Evolutionary conservation across 306 rosid genomes (phyloP).

Genomic region (Acacia confusa): DNA sequence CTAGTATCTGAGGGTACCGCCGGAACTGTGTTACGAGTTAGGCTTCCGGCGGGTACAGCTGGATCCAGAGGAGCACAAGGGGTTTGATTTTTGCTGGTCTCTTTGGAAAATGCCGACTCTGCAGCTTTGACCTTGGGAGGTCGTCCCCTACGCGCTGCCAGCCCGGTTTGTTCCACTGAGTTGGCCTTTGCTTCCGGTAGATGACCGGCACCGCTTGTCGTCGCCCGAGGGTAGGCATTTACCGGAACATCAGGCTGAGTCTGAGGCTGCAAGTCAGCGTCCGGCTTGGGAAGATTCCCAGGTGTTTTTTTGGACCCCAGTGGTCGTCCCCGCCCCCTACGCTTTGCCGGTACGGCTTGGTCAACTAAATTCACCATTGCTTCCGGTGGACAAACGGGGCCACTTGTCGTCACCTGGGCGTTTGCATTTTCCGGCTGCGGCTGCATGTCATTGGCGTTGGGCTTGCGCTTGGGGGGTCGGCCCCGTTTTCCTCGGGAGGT

Average conservation of each 20-base stretch:
- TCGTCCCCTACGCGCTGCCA: too few species aligned
- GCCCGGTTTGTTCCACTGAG: not conserved
- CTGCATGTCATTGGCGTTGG: too few species aligned
- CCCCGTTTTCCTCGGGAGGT: slow-evolving; percentile 36
- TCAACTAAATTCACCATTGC: not conserved
- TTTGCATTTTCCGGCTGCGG: too few species aligned
- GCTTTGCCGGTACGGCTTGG: too few species aligned
- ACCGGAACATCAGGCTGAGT: too few species aligned
- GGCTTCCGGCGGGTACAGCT: not conserved
- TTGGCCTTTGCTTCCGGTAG: not conserved
- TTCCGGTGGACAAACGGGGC: slow-evolving; percentile 52
- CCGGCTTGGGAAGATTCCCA: too few species aligned
- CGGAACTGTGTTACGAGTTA: not conserved
- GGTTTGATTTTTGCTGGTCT: not conserved
- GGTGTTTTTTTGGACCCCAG: too few species aligned
- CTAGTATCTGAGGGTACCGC: not conserved
- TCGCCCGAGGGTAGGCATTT: too few species aligned
- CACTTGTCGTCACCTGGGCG: not conserved
- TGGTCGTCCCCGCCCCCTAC: too few species aligned
- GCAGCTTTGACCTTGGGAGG: not conserved
- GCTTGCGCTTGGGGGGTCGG: slow-evolving; percentile 62
- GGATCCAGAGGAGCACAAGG: not conserved
- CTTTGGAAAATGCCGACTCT: not conserved
- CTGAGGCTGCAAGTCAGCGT: too few species aligned
- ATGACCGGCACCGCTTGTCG: too few species aligned